Base-by-base conservation (phyloP, 2,329 filamentous ascomycete species). In the Stachybotrys echinatus region DNA sequence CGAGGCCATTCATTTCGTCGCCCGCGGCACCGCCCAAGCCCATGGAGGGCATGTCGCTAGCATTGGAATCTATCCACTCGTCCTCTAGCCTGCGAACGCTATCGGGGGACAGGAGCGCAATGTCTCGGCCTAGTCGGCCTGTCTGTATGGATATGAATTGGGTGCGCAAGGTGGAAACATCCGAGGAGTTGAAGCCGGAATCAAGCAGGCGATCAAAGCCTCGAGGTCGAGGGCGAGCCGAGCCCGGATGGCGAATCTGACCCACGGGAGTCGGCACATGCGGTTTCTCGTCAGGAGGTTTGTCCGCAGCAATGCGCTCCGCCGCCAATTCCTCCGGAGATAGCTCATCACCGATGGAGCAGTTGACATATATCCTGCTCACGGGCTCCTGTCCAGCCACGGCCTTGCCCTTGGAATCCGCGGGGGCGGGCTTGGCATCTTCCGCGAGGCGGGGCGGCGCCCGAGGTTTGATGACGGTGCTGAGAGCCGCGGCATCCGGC, bases 141-240 rank as follows among this genome's bases (percentile, higher is more conserved):
- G 87, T 82, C 62, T 95, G 88, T 54, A 96, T 88, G 42, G 87
- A 86, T 42, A 89, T 81, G 69, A 97, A 99, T 67, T 97, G 92
- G 20, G 91, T 83, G 19, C 94, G 83, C 14, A 99, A 78, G 45
- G 87, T 84, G 46, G 90, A 85, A 14, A 99, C 86, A 67, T 99
- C 94, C 3, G 87, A 80, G 1, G 84, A 64, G 0, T 88, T 89
- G 70, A 99, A 95, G 23, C 92, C 92, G 0, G 90, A 81, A 5
- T 80, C 74, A 0, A 96, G 79, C 2, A 97, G 77, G 6, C 94
- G 80, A 65, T 97, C 92, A 70, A 99, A 99, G 23, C 94, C 94
- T 17, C 87, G 82, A 1, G 70, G 69, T 2, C 68, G 61, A 3
- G 69, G 65, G 3, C 65, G 64, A 3, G 61, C 63, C 19, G 57